Conservation (phyloP, 768 basidiomycete genomes). For the Cystofilobasidium capitatum region DNA sequence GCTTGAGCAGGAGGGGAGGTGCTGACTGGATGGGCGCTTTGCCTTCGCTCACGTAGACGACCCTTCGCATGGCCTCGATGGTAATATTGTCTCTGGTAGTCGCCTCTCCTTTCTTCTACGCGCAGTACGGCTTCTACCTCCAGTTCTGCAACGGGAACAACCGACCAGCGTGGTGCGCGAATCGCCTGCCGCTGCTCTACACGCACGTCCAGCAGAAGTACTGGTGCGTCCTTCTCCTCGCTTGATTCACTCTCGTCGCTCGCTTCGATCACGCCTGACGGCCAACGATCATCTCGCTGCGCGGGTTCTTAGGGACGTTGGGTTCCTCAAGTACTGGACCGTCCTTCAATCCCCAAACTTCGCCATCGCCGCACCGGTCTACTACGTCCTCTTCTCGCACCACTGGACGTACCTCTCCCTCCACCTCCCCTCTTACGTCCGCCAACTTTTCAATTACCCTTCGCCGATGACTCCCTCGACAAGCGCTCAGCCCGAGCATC, state of each 20-base stretch:
- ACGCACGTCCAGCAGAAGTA: constrained; percentile 69
- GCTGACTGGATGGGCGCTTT: no score
- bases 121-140: constrained; percentile 59
- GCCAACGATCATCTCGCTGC: neutral
- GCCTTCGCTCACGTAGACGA: constrained; percentile 28
- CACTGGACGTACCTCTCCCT: constrained; percentile 29
- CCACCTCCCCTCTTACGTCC: neutral
- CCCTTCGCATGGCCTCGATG: constrained; percentile 38
- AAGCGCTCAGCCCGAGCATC: neutral
- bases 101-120: constrained; percentile 57
- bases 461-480: neutral
- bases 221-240: constrained; percentile 45
- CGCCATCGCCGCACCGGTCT: constrained; percentile 61
- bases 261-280: neutral
- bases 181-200: constrained; percentile 61
- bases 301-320: constrained; percentile 49
- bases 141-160: constrained; percentile 50
- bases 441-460: neutral
- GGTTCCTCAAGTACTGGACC: constrained; percentile 81
- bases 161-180: constrained; percentile 55
- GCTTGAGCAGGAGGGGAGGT: neutral
- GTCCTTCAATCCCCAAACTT: constrained; percentile 77
- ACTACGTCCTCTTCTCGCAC: constrained; percentile 47
- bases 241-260: neutral
- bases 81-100: constrained; percentile 46